Base-by-base conservation (phyloP, 768 basidiomycete genomes). In the Daedalea quercina region DNA sequence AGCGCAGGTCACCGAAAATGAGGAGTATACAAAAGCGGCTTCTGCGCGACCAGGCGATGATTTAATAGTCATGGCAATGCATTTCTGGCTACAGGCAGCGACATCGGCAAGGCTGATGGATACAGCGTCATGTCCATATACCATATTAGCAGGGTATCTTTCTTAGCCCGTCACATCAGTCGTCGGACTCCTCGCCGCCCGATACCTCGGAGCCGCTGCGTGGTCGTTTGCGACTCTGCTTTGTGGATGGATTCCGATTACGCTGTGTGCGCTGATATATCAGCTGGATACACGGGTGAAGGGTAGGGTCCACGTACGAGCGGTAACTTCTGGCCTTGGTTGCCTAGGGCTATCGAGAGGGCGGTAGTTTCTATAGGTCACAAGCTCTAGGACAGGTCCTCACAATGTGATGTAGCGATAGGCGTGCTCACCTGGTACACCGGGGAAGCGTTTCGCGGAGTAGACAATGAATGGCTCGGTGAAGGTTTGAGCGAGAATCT, bases 391-490 rank as follows among this genome's bases (percentile, higher is more conserved):
- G 26, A 42, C 52, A 3, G 49, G 33, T 54, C 22, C 33, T 45
- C 55, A 51, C 53, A 52, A 47, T 54, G 53, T 37, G 40, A 50
- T 41, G 47, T 48, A 54, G 45, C 34, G 34, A 50, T 23, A 51
- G 20, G 12, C 26, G 64, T 68, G 65, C 71, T 47, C 58, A 90
- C 90, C 89, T 71, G 91, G 88, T 41, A 97, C 94, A 47, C 94
- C 94, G 46, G 91, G 92, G 73, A 95, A 97, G 46, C 88, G 82
- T 73, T 97, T 97, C 33, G 94, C 94, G 1, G 91, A 92, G 69
- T 75, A 94, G 0, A 97, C 94, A 11, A 81, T 79, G 63, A 96
- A 95, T 24, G 83, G 77, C 24, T 90, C 83, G 40, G 90, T 87
- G 67, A 87, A 90, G 1, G 83, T 80, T 65, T 92, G 85, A 8